Percentiles rank a stretch among this genome's conserved stretches.
Evolutionary conservation across 805 yeast genomes (phyloP).

Genomic region (Sugiyamaella smithiae): DNA sequence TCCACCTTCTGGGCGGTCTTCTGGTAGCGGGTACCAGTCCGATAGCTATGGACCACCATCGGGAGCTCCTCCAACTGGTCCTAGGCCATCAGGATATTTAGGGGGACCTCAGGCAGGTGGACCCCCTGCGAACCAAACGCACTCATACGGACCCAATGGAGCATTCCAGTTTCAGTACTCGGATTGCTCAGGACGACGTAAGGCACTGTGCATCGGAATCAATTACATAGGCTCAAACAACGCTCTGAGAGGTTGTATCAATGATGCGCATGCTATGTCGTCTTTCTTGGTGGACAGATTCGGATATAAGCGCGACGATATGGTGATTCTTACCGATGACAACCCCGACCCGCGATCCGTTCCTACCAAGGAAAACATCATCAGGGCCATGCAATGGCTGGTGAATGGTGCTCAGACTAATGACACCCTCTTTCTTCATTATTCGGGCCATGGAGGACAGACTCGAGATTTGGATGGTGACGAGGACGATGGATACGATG

Average conservation of each 20-base stretch:
- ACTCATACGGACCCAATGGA: conserved; percentile 31
- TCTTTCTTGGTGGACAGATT: conserved; percentile 42
- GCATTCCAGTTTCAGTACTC: conserved; percentile 54
- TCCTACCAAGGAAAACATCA: conserved; percentile 68
- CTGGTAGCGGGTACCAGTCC: conserved; percentile 16
- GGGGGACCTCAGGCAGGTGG: conserved; percentile 16
- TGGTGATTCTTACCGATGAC: conserved; percentile 43
- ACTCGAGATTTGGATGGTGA: conserved; percentile 67
- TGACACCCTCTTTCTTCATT: conserved; percentile 77
- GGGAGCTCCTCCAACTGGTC: conserved; percentile 13
- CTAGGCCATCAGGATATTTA: conserved; percentile 1
- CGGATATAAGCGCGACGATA: conserved; percentile 37
- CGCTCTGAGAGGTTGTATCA: conserved; percentile 72
- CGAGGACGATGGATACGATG: conserved; percentile 72
- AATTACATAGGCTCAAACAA: conserved; percentile 67
- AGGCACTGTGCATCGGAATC: conserved; percentile 75
- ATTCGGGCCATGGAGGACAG: conserved; percentile 86
- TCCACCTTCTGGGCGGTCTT: conserved; percentile 26
- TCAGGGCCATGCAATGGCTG: conserved; percentile 80
- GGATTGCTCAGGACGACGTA: conserved; percentile 65
- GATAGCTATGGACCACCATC: conserved; percentile 25
- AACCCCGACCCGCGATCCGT: conserved; percentile 36
- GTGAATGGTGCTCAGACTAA: conserved; percentile 70
- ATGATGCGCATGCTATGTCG: conserved; percentile 54
- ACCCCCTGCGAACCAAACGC: conserved; percentile 31